These are phyloP conservation scores for Kwoniella dejecticola DNA, from an alignment of 768 basidiomycete species.

Conservation along the genomic window DNA sequence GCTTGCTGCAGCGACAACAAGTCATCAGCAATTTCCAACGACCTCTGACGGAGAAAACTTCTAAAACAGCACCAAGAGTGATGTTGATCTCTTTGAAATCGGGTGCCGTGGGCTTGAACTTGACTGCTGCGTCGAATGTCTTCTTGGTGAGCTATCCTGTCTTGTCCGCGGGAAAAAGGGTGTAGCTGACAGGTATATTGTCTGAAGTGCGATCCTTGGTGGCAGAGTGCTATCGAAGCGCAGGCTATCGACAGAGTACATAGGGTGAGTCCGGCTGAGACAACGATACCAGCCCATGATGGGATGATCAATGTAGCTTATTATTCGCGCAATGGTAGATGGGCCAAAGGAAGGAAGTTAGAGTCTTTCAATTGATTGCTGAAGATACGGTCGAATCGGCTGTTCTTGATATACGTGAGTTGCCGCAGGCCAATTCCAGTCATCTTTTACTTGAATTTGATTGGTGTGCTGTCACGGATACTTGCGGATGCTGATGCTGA, in stretches of 20 bases:
- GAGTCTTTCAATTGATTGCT: constrained; percentile 86
- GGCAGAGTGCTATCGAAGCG: constrained; percentile 51
- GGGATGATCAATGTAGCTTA: no score
- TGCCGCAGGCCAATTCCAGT: background rate
- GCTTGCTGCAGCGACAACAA: constrained; percentile 63
- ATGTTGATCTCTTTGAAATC: constrained; percentile 85
- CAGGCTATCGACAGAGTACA: constrained; percentile 47
- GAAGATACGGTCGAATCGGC: constrained; percentile 87
- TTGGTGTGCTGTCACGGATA: background rate
- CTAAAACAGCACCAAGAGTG: constrained; percentile 65
- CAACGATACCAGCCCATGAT: no score
- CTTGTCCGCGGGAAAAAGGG: background rate
- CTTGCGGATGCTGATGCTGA: no score
- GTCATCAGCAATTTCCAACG: constrained; percentile 67
- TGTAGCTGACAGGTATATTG: constrained; percentile 1
- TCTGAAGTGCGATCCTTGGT: constrained; percentile 49
- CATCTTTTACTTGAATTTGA: background rate
- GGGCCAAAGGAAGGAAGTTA: constrained; percentile 78
- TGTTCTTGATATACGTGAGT: constrained; percentile 72
- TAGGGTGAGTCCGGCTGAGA: constrained; percentile 31
- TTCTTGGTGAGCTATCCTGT: constrained; percentile 48
- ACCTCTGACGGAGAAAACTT: constrained; percentile 25
- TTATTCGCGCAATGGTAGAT: constrained; percentile 61
- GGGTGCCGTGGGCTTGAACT: constrained; percentile 81
- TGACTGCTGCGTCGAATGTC: constrained; percentile 84